Percentiles rank a stretch among this genome's conserved stretches.
These are phyloP conservation scores for Colletotrichum abscissum DNA, from an alignment of 2,329 filamentous ascomycete species.

Conservation along the genomic window DNA sequence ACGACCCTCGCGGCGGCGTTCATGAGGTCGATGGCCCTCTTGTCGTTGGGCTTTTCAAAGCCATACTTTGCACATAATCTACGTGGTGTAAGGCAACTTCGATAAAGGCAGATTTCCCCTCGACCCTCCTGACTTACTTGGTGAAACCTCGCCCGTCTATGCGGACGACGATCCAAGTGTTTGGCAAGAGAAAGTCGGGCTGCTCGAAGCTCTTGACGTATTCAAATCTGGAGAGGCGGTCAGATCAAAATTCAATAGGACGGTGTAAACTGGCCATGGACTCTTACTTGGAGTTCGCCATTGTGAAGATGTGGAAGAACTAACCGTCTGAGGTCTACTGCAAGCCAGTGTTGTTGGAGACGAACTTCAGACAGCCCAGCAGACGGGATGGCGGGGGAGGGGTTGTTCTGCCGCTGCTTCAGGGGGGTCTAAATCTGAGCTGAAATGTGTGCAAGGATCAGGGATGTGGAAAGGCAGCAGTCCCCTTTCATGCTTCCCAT, in stretches of 20 bases:
- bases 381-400: constrained; percentile 36
- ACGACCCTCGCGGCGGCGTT: constrained; percentile 90
- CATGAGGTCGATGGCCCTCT: constrained; percentile 89
- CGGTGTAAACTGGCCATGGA: neutral
- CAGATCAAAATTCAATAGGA: neutral
- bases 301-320: constrained; percentile 39
- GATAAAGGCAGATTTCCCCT: neutral
- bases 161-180: constrained; percentile 95
- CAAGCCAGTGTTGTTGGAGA: neutral
- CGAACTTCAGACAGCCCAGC: neutral
- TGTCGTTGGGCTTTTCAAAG: constrained; percentile 94
- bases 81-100: neutral
- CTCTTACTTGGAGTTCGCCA: constrained; percentile 68
- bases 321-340: neutral
- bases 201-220: constrained; percentile 94
- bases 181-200: constrained; percentile 81
- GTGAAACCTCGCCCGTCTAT: constrained; percentile 96
- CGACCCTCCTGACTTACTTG: constrained; percentile 68
- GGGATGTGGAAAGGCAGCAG: neutral
- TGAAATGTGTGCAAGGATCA: neutral
- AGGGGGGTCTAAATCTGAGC: neutral
- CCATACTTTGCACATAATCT: constrained; percentile 86
- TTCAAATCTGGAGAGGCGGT: constrained; percentile 74
- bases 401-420: constrained; percentile 19
- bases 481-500: neutral